Evolutionary conservation across 805 yeast genomes (phyloP).

Genomic region (Sugiyamaella lignohabitans): DNA sequence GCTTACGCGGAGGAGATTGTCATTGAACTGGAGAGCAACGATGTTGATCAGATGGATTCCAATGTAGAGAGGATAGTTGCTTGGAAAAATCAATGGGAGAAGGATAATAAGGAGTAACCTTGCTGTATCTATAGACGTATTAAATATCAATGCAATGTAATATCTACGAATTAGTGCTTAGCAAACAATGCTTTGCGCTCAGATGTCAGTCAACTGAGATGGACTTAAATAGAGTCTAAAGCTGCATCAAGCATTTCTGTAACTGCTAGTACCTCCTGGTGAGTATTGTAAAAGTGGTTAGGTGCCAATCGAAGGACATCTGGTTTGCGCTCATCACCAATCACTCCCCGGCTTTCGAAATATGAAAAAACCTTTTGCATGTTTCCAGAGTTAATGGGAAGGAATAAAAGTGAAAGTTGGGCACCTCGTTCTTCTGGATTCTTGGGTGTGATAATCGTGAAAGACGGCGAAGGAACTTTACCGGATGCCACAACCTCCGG

Average conservation of each 20-base stretch:
- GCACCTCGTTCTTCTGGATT: conserved; percentile 59
- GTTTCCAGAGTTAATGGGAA: conserved; percentile 41
- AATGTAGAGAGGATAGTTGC: conserved; percentile 67
- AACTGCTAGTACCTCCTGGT: conserved; percentile 51
- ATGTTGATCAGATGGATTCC: conserved; percentile 69
- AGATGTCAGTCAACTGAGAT: too few species aligned
- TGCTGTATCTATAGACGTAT: not conserved
- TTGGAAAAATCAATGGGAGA: conserved; percentile 75
- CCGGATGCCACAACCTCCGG: conserved; percentile 19
- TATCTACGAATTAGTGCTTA: too few species aligned
- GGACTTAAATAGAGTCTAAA: too few species aligned
- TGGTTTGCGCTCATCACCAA: conserved; percentile 87
- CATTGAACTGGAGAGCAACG: conserved; percentile 69
- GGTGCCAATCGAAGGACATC: conserved; percentile 90
- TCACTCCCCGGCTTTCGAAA: conserved; percentile 51
- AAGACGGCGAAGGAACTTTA: conserved; percentile 34
- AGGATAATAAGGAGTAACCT: conserved; percentile 34
- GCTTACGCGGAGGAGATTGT: conserved; percentile 74
- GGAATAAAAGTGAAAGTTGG: conserved; percentile 72
- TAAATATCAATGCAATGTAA: not conserved
- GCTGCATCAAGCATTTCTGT: conserved; percentile 40
- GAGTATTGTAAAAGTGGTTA: conserved; percentile 72
- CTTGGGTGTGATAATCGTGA: conserved; percentile 71
- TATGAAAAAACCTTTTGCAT: conserved; percentile 56
- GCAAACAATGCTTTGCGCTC: too few species aligned